Conservation (phyloP, 768 basidiomycete species). For the Rhizopogon rudus region DNA sequence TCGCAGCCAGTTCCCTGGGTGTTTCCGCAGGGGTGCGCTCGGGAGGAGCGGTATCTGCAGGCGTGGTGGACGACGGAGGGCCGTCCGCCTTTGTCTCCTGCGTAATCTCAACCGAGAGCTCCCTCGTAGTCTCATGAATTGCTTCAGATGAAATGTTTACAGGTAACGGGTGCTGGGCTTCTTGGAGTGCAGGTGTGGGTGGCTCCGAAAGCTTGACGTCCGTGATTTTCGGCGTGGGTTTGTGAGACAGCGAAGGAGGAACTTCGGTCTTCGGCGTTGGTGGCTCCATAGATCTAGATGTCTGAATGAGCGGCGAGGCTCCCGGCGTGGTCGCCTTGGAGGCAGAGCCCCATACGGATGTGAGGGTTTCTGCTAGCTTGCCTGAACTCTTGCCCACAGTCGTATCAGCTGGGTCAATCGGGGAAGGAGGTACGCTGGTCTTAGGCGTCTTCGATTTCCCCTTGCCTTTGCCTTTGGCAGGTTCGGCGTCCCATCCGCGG, state of each 20-base stretch:
- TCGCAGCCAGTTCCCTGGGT: neutral
- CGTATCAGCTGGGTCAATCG: constrained; percentile 31
- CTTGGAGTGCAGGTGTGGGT: constrained; percentile 10
- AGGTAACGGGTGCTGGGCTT: constrained; percentile 4
- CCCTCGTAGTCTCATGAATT: neutral
- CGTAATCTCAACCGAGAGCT: constrained; percentile 12
- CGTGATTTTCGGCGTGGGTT: neutral
- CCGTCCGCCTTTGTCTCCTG: neutral
- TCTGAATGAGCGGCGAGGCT: constrained; percentile 20
- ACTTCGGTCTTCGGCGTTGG: constrained; percentile 15
- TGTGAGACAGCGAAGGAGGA: constrained; percentile 5
- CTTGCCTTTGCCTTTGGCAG: constrained; percentile 19
- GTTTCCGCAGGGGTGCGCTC: constrained; percentile 12
- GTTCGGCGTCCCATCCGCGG: constrained; percentile 10
- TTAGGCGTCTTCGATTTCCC: constrained; percentile 10
- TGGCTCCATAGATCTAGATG: constrained; percentile 19
- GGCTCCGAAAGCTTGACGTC: constrained; percentile 5
- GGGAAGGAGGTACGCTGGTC: constrained; percentile 19
- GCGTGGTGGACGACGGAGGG: constrained; percentile 13
- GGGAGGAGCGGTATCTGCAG: constrained; percentile 22
- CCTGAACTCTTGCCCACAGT: constrained; percentile 33
- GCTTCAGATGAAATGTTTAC: neutral
- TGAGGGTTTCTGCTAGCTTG: constrained; percentile 38
- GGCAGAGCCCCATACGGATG: constrained; percentile 44
- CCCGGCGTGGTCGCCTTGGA: constrained; percentile 23